Evolutionary conservation across 2,329 filamentous ascomycete genomes (phyloP).

Genomic region (Camptophora hylomeconis): DNA sequence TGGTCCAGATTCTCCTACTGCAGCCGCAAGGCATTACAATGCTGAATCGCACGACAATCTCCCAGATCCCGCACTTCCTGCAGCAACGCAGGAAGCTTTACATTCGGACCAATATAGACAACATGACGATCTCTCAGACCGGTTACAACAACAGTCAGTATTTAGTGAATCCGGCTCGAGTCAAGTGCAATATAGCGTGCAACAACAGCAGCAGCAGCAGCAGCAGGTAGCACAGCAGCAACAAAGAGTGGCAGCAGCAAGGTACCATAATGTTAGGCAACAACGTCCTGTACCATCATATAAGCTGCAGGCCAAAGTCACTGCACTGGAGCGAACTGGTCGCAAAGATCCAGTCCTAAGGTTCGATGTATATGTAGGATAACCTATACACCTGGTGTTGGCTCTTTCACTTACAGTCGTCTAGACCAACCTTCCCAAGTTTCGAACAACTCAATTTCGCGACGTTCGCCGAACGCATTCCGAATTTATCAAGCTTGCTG

Average conservation of each 20-base stretch:
- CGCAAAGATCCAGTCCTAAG: slow-evolving; percentile 90
- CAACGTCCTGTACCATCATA: slow-evolving; percentile 52
- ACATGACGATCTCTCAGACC: too few relatives aligned
- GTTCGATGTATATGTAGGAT: slow-evolving; percentile 87
- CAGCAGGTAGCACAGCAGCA: slow-evolving; percentile 16
- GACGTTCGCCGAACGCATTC: slow-evolving; percentile 91
- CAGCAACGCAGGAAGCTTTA: slow-evolving; percentile 7
- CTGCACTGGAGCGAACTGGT: slow-evolving; percentile 77
- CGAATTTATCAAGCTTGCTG: slow-evolving; percentile 90
- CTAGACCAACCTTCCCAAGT: slow-evolving; percentile 96
- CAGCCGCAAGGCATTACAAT: slow-evolving; percentile 20
- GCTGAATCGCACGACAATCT: slow-evolving; percentile 15
- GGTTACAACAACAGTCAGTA: slow-evolving; percentile 26
- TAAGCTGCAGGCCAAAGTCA: slow-evolving; percentile 89
- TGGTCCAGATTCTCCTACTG: slow-evolving; percentile 28
- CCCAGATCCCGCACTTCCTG: slow-evolving; percentile 12
- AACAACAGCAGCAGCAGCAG: slow-evolving; percentile 27
- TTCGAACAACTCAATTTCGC: slow-evolving; percentile 94
- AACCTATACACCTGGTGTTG: slow-evolving; percentile 1
- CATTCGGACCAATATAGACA: too few relatives aligned
- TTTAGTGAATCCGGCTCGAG: slow-evolving; percentile 7
- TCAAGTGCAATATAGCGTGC: slow-evolving; percentile 16
- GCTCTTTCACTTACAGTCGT: slow-evolving; percentile 7
- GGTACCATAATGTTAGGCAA: slow-evolving; percentile 32
- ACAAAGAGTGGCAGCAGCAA: slow-evolving; percentile 26